These are phyloP conservation scores for Fusarium anguioides DNA, from an alignment of 2,329 filamentous ascomycete genomes.

Conservation along the genomic window DNA sequence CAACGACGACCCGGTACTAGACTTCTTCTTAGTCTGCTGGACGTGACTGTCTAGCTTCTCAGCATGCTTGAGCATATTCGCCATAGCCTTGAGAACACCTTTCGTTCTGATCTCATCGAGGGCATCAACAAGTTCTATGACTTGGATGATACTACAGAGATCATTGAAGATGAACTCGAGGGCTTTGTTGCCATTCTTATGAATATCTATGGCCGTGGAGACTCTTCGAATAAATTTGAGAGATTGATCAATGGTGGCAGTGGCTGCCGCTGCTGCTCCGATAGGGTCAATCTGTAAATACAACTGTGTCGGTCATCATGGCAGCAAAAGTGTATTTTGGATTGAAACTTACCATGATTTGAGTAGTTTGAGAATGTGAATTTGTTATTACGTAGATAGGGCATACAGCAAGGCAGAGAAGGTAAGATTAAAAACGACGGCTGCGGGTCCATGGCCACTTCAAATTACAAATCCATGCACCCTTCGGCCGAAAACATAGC, in stretches of 20 bases:
- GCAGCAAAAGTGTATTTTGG: background rate
- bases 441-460: background rate
- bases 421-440: background rate
- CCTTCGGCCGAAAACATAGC: background rate
- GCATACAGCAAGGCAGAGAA: background rate
- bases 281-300: background rate
- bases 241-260: slow-evolving; percentile 4
- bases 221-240: slow-evolving; percentile 1
- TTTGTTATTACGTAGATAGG: background rate
- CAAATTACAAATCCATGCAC: background rate
- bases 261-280: background rate
- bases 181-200: background rate
- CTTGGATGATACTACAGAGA: background rate
- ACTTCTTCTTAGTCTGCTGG: background rate
- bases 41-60: background rate
- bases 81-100: background rate
- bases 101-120: background rate
- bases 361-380: background rate
- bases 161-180: background rate
- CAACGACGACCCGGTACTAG: background rate
- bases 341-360: background rate
- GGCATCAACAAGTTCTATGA: slow-evolving; percentile 1
- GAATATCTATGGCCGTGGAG: background rate
- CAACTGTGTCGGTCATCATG: background rate
- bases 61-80: slow-evolving; percentile 1